These are phyloP conservation scores for Trichoderma orchidacearum DNA, from an alignment of 495 filamentous ascomycete genomes.

Conservation along the genomic window DNA sequence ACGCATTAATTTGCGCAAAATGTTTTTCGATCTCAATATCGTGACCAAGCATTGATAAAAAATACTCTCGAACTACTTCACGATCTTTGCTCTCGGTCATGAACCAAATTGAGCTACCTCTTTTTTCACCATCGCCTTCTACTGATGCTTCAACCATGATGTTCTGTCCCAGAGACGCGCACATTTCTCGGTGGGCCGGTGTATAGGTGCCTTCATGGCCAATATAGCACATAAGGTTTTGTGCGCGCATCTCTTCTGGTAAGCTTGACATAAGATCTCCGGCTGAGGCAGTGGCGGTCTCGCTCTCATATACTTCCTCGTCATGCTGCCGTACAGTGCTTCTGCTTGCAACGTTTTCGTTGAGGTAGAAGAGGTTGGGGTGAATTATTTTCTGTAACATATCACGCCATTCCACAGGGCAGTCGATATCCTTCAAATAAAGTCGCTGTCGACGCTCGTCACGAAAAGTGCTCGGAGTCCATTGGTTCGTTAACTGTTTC, in stretches of 20 bases:
- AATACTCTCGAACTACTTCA: conserved; percentile 78
- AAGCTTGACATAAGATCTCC: conserved; percentile 92
- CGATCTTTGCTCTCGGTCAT: conserved; percentile 93
- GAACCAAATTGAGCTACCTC: conserved; percentile 91
- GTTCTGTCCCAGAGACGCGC: conserved; percentile 87
- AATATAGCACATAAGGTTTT: conserved; percentile 97
- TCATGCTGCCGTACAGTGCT: conserved; percentile 32
- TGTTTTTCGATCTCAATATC: conserved; percentile 94
- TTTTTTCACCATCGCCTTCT: conserved; percentile 52
- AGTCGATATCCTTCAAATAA: conserved; percentile 94
- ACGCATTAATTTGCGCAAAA: conserved; percentile 86
- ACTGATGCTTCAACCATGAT: conserved; percentile 91
- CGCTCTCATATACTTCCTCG: conserved; percentile 33
- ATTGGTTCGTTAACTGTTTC: conserved; percentile 62
- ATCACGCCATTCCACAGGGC: conserved; percentile 69
- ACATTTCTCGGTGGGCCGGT: conserved; percentile 95
- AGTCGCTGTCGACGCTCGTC: conserved; percentile 66
- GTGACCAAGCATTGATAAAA: conserved; percentile 78
- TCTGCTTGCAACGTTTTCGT: conserved; percentile 44
- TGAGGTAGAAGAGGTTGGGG: conserved; percentile 69
- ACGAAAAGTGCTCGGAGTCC: conserved; percentile 49
- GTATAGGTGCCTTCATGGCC: conserved; percentile 97
- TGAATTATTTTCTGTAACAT: conserved; percentile 67
- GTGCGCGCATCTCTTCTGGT: conserved; percentile 70
- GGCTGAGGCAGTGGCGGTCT: conserved; percentile 28